These are phyloP conservation scores for Corymbia calophylla DNA, from an alignment of 441 rosid species.

Conservation along the genomic window DNA sequence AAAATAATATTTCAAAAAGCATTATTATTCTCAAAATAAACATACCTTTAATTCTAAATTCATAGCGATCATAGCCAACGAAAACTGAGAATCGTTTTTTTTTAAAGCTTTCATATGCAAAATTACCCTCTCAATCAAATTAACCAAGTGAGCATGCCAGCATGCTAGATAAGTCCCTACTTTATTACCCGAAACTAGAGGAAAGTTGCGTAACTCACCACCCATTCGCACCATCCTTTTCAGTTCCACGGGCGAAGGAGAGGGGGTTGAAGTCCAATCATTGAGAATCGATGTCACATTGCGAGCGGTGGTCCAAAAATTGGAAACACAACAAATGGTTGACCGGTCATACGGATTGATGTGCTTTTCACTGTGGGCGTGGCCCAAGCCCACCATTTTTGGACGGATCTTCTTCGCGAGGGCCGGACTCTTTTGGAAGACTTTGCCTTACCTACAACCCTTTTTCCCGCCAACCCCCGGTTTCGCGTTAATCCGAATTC, in stretches of 20 bases:
- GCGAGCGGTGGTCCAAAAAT: background rate
- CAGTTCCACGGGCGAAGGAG: background rate
- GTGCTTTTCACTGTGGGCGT: background rate
- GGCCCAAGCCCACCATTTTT: background rate
- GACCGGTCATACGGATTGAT: background rate
- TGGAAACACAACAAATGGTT: background rate
- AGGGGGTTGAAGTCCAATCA: background rate
- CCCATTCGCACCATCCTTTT: background rate
- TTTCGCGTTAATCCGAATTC: background rate
- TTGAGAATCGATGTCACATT: background rate
- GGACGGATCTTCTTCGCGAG: background rate
- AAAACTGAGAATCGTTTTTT: background rate
- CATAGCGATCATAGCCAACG: accelerated
- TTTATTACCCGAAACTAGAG: background rate
- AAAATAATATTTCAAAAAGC: background rate
- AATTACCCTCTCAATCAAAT: background rate
- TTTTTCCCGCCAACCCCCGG: background rate
- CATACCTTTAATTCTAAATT: background rate
- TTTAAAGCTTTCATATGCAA: too few relatives aligned
- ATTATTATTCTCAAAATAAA: background rate
- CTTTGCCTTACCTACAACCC: background rate
- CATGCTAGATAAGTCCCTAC: too few relatives aligned
- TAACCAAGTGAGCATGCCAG: too few relatives aligned
- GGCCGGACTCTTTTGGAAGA: background rate
- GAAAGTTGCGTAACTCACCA: background rate